Evolutionary conservation across 1,139 yeast genomes (phyloP).

Genomic region (Yamadazyma atmosphaerica): DNA sequence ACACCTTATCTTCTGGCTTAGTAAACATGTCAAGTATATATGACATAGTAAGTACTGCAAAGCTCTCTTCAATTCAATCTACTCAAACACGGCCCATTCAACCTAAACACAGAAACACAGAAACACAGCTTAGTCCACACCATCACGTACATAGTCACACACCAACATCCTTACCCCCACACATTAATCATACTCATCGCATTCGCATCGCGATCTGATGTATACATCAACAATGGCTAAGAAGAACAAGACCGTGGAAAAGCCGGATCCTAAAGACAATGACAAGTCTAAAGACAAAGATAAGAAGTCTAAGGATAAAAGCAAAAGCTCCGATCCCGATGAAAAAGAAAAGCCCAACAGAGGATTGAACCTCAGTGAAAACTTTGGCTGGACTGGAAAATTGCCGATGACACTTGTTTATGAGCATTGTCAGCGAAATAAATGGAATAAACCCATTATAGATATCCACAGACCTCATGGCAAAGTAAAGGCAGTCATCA

Average conservation of each 20-base stretch:
- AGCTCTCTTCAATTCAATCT: too few species aligned
- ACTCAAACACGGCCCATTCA: too few species aligned
- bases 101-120: too few species aligned
- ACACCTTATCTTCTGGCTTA: too few species aligned
- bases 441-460: slow-evolving; percentile 85
- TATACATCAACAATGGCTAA: slow-evolving; percentile 11
- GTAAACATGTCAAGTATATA: too few species aligned
- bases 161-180: neutral
- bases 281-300: slow-evolving; percentile 4
- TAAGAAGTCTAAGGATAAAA: slow-evolving; percentile 6
- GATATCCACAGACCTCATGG: slow-evolving; percentile 58
- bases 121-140: too few species aligned
- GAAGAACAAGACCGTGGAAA: slow-evolving; percentile 7
- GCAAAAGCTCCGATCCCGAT: slow-evolving; percentile 5
- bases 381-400: slow-evolving; percentile 88
- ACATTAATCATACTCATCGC: too few species aligned
- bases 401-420: slow-evolving; percentile 83
- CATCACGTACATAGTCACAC: too few species aligned
- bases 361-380: slow-evolving; percentile 47
- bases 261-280: neutral
- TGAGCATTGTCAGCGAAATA: slow-evolving; percentile 84
- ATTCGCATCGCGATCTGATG: too few species aligned
- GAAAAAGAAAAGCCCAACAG: slow-evolving; percentile 32
- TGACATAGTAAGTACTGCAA: too few species aligned
- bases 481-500: slow-evolving; percentile 63